Base-by-base conservation (phyloP, 352 stramenopile species). In the Stephanocyclus meneghinianus region DNA sequence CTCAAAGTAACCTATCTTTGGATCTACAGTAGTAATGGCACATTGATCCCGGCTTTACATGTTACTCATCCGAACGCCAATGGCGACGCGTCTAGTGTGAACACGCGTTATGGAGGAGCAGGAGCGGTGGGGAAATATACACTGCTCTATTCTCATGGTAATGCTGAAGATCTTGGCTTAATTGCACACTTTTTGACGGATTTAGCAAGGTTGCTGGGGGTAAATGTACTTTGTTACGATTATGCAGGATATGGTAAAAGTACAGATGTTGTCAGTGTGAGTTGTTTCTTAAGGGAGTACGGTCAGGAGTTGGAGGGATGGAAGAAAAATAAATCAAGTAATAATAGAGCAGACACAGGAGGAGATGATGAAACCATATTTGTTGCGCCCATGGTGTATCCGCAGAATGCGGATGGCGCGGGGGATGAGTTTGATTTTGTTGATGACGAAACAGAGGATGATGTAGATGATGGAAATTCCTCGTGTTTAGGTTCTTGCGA, bases 141-240 rank as follows among this genome's bases (percentile, higher is more conserved):
- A 0, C 18, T 84, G 16, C 86, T 98, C 0, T 98, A 97, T 71
- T 97, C 93, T 6, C 95, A 98, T 71, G 95, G 94, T 26, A 98
- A 98, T 69, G 95, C 95, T 1, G 95, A 97, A 93, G 95, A 98
- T 79, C 74, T 98, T 13, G 94, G 95, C 5, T 95, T 97, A 78
- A 96, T 97, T 45, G 95, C 95, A 68, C 90, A 95, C 57, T 98
- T 95, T 94, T 96, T 98, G 73, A 87, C 89, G 16, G 93, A 97
- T 88, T 83, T 97, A 42, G 87, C 90, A 57, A 85, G 90, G 6
- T 55, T 78, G 16, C 70, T 90, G 0, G 51, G 72, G 13, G 51
- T 84, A 1, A 96, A 97, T 62, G 87, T 97, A 40, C 92, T 97
- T 84, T 93, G 92, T 51, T 97, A 96, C 74, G 75, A 81, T 91